Evolutionary conservation across 768 basidiomycete genomes (phyloP), one percentile per base, ranked within the genome.

Genomic region (Xanthoconium purpureum): DNA sequence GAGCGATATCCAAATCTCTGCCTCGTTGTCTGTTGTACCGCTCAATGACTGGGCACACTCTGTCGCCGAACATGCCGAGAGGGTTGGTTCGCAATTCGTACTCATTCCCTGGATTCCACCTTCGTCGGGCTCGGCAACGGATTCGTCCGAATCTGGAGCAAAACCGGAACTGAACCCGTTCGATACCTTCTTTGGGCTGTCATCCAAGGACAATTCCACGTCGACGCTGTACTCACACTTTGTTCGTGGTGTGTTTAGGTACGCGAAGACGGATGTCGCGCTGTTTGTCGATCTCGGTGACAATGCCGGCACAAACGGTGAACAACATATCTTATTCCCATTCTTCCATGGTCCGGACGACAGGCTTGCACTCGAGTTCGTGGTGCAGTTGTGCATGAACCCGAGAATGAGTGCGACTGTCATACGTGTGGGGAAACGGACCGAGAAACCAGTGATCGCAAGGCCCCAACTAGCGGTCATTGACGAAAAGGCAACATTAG

Each of bases 321-420:
- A 47, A 4, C 78, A 87, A 57, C 90, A 91, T 59, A 66, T 98
- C 32, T 84, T 95, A 69, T 67, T 94, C 40, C 91, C 95, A 0
- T 98, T 96, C 83, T 89, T 93, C 67, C 96, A 95, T 38, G 96
- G 96, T 0, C 86, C 92, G 0, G 96, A 99, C 68, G 96, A 98
- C 68, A 84, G 97, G 1, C 77, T 93, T 20, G 91, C 92, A 0
- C 74, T 98, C 29, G 74, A 80, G 32, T 84, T 98, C 63, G 82
- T 92, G 6, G 83, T 91, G 35, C 95, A 98, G 69, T 66, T 89
- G 30, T 89, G 94, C 54, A 71, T 72, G 33, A 86, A 88, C 58
- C 68, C 80, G 0, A 73, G 70, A 36, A 79, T 91, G 0, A 81
- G 72, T 6, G 97, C 91, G 0, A 93, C 89, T 0, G 83, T 93